Conservation (phyloP, 1,284 basidiomycete species). For the Xerocomus subilludens region DNA sequence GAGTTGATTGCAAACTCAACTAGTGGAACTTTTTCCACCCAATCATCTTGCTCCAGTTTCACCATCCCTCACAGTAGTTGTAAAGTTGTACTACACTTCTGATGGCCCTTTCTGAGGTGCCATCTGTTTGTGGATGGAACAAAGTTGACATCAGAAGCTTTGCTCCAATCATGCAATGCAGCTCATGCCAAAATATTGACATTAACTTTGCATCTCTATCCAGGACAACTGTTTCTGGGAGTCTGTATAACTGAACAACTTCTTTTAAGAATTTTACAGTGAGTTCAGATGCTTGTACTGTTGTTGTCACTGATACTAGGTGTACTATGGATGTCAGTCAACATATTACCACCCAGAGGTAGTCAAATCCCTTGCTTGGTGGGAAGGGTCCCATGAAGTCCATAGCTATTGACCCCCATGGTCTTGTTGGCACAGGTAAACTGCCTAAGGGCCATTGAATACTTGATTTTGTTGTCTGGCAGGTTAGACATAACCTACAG, state of each 20-base stretch:
- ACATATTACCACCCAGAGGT: slow-evolving; percentile 51
- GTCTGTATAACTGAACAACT: slow-evolving; percentile 38
- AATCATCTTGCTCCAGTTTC: neutral
- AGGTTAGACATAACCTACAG: neutral
- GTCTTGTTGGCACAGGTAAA: neutral
- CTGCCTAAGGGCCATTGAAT: neutral
- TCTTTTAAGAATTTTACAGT: slow-evolving; percentile 41
- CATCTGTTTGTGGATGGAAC: slow-evolving; percentile 60
- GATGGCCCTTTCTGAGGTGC: slow-evolving; percentile 42
- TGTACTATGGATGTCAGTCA: slow-evolving; percentile 54
- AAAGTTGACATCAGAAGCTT: slow-evolving; percentile 46
- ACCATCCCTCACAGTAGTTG: neutral
- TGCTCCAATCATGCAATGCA: slow-evolving; percentile 35
- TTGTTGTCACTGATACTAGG: slow-evolving; percentile 37
- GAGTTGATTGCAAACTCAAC: neutral
- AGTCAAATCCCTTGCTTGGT: too few relatives aligned
- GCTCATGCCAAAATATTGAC: neutral
- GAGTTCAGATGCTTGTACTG: slow-evolving; percentile 39
- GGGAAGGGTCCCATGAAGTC: neutral
- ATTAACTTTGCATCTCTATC: slow-evolving; percentile 20
- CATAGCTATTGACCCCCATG: neutral
- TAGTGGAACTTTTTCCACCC: neutral
- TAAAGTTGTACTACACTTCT: slow-evolving; percentile 5
- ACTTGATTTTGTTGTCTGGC: neutral
- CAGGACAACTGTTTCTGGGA: too few relatives aligned